Base-by-base conservation (phyloP, 257 asterid species). In the Echites panduratus region DNA sequence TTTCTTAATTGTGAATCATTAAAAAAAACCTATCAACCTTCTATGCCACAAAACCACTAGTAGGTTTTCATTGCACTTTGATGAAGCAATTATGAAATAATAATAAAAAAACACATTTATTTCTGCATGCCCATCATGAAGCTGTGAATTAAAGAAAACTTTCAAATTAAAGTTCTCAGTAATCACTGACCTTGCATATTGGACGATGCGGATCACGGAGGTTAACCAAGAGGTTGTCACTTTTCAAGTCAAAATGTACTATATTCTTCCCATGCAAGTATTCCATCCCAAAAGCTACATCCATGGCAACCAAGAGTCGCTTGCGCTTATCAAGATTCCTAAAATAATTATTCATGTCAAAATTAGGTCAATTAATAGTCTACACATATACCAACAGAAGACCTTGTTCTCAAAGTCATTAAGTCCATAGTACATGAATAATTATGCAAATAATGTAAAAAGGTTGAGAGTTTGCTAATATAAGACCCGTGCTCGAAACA, bases 151-250 rank as follows among this genome's bases (percentile, higher is more conserved):
- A 22, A 4, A 48, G 41, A 61, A 32, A 32, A 32, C 38, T 32
- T 32, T 32, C 38, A 32, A 32, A 32, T 32, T 32, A 32, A 32
- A 73, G 47, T 44, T 29, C 48, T 26, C 68, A 19, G 43, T 35
- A 64, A 72, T 68, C 47, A 70, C 91, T 65, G 68, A 95, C 99
- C 98, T 95, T 95, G 92, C 99, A 95, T 80, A 95, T 89, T 70
- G 99, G 99, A 35, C 99, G 95, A 76, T 92, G 99, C n/a, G 98
- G 96, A 79, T 95, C 98, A 61, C 98, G 97, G 50, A 95, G 96
- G 83, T 95, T 92, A 81, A 92, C 99, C 95, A 95, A 88, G 32
- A 95, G 80, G 77, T 95, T 95, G 80, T 92, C 99, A 75, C 98
- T 95, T 88, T 95, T 95, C 87, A 95, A 80, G 87, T 95, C 99